These are phyloP conservation scores for Buxus sempervirens DNA, from an alignment of 164 flowering plant species.

Conservation along the genomic window DNA sequence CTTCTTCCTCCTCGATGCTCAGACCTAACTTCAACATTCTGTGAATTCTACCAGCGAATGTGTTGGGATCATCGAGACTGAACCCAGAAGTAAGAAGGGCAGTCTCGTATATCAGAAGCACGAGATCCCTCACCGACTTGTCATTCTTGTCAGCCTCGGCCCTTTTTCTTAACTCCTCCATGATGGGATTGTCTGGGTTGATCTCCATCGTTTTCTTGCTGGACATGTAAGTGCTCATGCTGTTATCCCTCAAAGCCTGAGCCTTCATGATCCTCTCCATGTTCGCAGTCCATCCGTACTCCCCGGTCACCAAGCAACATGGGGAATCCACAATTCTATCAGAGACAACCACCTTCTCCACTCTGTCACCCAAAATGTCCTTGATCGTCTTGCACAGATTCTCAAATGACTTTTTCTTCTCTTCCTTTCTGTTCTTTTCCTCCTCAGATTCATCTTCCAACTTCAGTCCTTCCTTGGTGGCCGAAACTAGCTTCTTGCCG, in stretches of 20 bases:
- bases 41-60: constrained; percentile 57
- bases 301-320: constrained; percentile 67
- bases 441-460: constrained; percentile 68
- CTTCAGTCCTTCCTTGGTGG: constrained; percentile 67
- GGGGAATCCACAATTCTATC: constrained; percentile 74
- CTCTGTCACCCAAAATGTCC: constrained; percentile 63
- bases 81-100: constrained; percentile 70
- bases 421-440: constrained; percentile 59
- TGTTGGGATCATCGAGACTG: constrained; percentile 71
- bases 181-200: constrained; percentile 67
- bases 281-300: constrained; percentile 69
- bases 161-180: constrained; percentile 80
- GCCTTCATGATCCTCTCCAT: constrained; percentile 83
- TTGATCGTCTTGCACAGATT: constrained; percentile 60
- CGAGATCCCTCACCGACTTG: constrained; percentile 64
- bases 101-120: constrained; percentile 57
- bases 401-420: constrained; percentile 64
- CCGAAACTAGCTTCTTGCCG: constrained; percentile 71
- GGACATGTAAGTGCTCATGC: constrained; percentile 74
- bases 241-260: constrained; percentile 65
- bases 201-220: constrained; percentile 85
- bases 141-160: constrained; percentile 71
- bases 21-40: constrained; percentile 76
- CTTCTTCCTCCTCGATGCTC: constrained; percentile 56
- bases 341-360: constrained; percentile 65